phyloP scores from a whole-genome alignment of 352 stramenopile genomes.

The Lagenidium giganteum region DNA sequence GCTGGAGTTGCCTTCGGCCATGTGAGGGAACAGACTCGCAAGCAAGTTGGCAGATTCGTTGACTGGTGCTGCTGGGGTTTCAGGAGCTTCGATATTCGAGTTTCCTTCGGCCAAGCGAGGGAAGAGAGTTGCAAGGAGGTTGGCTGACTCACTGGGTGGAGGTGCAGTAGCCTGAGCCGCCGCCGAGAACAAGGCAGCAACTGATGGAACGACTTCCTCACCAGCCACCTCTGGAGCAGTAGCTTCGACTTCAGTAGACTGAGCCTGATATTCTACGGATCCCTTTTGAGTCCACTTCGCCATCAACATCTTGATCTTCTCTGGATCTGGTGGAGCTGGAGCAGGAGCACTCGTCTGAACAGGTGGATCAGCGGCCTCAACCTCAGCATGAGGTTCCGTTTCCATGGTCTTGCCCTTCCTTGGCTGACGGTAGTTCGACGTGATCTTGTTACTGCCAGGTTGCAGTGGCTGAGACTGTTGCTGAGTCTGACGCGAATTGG shows the following conservation, averaged over 20 bases:
- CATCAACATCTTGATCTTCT: constrained; percentile 62
- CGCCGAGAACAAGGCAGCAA: constrained; percentile 41
- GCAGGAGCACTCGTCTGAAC: not conserved
- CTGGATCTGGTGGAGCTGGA: constrained; percentile 33
- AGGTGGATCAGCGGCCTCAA: constrained; percentile 1
- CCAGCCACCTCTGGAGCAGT: constrained; percentile 8
- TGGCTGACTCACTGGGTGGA: constrained; percentile 2
- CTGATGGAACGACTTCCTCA: constrained; percentile 22
- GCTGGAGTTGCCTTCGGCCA: constrained; percentile 17
- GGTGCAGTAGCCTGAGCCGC: constrained; percentile 10
- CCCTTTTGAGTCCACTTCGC: constrained; percentile 51
- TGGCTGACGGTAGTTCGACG: constrained; percentile 8
- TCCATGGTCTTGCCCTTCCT: not conserved
- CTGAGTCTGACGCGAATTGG: not conserved
- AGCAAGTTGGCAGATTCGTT: constrained; percentile 15
- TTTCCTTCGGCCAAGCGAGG: constrained; percentile 36
- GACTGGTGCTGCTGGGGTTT: constrained; percentile 15
- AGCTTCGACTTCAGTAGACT: not conserved
- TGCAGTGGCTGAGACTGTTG: not conserved
- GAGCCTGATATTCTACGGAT: no score
- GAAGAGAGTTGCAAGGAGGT: constrained; percentile 29
- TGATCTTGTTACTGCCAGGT: constrained; percentile 1
- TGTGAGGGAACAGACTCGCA: constrained; percentile 44
- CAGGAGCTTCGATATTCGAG: not conserved
- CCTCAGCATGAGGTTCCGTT: not conserved